phyloP scores from a whole-genome alignment of 2,329 filamentous ascomycete genomes.

The Alternaria brassicae region DNA sequence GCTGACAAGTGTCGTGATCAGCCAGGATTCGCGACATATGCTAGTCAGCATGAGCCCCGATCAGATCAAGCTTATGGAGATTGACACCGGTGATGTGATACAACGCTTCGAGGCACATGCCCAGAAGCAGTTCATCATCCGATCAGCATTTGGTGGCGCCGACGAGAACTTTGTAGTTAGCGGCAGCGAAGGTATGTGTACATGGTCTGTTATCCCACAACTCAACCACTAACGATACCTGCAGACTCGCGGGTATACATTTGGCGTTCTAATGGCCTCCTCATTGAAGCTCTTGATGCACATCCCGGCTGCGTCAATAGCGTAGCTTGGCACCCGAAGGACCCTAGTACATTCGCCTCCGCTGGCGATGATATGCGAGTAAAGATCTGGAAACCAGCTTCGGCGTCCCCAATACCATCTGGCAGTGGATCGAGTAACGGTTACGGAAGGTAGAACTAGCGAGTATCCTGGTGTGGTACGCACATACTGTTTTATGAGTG shows the following conservation, averaged over 20 bases:
- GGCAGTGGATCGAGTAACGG: conserved; percentile 28
- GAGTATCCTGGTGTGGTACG: neutral
- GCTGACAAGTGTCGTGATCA: conserved; percentile 81
- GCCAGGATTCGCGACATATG: conserved; percentile 78
- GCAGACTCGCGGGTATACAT: conserved; percentile 77
- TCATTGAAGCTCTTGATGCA: conserved; percentile 77
- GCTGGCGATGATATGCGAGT: conserved; percentile 87
- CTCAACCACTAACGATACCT: neutral
- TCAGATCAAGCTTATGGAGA: conserved; percentile 78
- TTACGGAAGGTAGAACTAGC: conserved; percentile 26
- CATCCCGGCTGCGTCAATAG: conserved; percentile 84
- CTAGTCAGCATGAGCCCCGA: conserved; percentile 83
- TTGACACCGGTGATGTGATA: conserved; percentile 73
- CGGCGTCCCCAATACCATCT: conserved; percentile 19
- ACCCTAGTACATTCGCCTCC: conserved; percentile 86
- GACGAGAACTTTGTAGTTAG: conserved; percentile 90
- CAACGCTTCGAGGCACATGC: conserved; percentile 78
- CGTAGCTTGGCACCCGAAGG: conserved; percentile 84
- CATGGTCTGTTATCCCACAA: neutral
- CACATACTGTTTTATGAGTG: neutral
- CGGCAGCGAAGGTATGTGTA: conserved; percentile 79
- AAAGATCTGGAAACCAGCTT: conserved; percentile 69
- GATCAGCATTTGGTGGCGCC: conserved; percentile 85
- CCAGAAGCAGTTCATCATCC: conserved; percentile 79
- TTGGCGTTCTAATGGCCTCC: conserved; percentile 84